These are phyloP conservation scores for Metschnikowia similis DNA, from an alignment of 805 yeast genomes.

Conservation along the genomic window DNA sequence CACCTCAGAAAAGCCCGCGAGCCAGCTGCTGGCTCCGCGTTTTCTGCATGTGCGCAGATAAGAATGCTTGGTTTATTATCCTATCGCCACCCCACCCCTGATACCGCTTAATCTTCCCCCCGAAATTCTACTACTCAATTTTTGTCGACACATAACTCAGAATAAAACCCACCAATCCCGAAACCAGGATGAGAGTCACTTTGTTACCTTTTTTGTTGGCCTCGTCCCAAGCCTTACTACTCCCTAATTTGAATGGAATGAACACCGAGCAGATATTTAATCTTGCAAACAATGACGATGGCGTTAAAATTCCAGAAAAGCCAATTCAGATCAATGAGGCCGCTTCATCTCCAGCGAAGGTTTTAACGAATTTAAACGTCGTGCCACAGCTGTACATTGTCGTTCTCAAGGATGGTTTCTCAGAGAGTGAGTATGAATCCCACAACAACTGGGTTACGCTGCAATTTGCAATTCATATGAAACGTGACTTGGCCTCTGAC, in stretches of 20 bases:
- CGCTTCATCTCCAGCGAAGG: neutral
- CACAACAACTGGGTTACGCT: constrained; percentile 14
- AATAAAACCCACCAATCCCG: neutral
- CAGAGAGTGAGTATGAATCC: constrained; percentile 4
- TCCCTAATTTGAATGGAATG: constrained; percentile 11
- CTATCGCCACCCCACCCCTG: neutral
- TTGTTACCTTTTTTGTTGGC: constrained; percentile 6
- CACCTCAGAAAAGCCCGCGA: neutral
- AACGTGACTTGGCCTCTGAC: constrained; percentile 21
- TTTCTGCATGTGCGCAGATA: constrained; percentile 3
- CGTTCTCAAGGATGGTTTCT: constrained; percentile 13
- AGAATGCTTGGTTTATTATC: neutral
- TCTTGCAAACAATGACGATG: neutral
- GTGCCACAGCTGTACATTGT: constrained; percentile 15
- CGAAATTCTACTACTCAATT: too few relatives aligned
- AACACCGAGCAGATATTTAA: constrained; percentile 7
- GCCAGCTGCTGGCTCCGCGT: constrained; percentile 4
- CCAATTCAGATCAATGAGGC: neutral
- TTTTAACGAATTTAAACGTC: neutral
- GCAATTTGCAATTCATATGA: constrained; percentile 8
- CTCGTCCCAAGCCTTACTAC: constrained; percentile 9
- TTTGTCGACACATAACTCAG: neutral
- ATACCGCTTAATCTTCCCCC: neutral
- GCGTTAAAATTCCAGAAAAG: neutral
- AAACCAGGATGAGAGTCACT: constrained; percentile 3